Percentiles rank a stretch among this genome's conserved stretches.
phyloP scores from a whole-genome alignment of 179 eudicot species.

The Beta corolliflora region DNA sequence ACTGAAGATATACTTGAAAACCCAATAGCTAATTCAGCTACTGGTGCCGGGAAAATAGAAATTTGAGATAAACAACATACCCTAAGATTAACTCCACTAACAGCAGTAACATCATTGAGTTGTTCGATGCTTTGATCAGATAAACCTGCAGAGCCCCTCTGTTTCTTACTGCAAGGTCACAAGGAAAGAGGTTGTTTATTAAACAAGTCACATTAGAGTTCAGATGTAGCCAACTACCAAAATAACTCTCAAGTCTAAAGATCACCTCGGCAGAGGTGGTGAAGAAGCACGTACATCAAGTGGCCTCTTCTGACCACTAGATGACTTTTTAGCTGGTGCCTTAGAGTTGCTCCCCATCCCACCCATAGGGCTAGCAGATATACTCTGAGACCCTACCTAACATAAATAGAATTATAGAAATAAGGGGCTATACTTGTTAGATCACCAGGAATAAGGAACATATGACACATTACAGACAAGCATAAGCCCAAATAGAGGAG shows the following conservation, averaged over 20 bases:
- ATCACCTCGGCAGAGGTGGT: slow-evolving; percentile 73
- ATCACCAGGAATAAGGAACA: slow-evolving; percentile 4
- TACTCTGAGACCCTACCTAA: slow-evolving; percentile 40
- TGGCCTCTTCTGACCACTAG: slow-evolving; percentile 77
- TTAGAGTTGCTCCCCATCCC: slow-evolving; percentile 50
- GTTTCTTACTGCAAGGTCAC: slow-evolving; percentile 75
- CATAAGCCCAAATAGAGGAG: not conserved
- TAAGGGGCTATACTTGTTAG: not conserved
- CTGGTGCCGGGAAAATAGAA: slow-evolving; percentile 7
- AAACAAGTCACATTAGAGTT: not conserved
- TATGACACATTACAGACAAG: slow-evolving; percentile 6
- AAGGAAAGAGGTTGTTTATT: not conserved
- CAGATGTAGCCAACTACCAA: not conserved
- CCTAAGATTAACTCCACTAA: slow-evolving; percentile 96
- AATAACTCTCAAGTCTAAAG: slow-evolving; percentile 2
- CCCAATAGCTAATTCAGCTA: not conserved
- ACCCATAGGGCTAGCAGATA: slow-evolving; percentile 39
- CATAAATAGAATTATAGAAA: slow-evolving; percentile 12
- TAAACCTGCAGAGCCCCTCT: slow-evolving; percentile 67
- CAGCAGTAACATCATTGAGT: slow-evolving; percentile 98
- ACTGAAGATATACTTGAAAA: not conserved
- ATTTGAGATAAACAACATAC: slow-evolving; percentile 44
- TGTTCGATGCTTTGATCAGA: slow-evolving; percentile 96
- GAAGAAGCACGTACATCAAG: slow-evolving; percentile 51
- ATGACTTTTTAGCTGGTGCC: slow-evolving; percentile 52